Evolutionary conservation across 164 flowering plant genomes (phyloP), one percentile per base, ranked within the genome.

Genomic region (Taxillus chinensis): DNA sequence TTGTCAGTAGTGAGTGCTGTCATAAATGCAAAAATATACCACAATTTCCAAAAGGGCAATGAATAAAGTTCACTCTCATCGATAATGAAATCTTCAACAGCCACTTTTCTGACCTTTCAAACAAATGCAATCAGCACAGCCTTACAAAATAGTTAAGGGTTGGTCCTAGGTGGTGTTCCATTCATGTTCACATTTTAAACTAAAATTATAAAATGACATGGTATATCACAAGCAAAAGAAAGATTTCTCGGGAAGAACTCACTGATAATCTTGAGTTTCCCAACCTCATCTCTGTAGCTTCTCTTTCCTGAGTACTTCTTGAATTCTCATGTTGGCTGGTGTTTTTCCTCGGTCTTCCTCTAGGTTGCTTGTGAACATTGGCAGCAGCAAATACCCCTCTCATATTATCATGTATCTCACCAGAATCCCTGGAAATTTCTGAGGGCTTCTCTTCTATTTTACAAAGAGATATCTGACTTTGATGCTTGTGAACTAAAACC

Each of bases 311-410:
- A 50, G 45, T 39, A 57, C 54, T 11, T 9, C 17, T 37, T 4
- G 56, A 15, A 13, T 60, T 41, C 4, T 7, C 11, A 39, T 14
- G 38, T 62, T 61, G 55, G 13, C 58, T 59, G 40, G 12, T 42
- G 6, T 38, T 16, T 64, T 59, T 69, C 70, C 41, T 63, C 16
- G 61, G 67, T 53, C 76, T 67, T 45, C 71, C 71, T 65, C 75
- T 60, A 4, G 39, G 27, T 63, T 64, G 64, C 67, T 70, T 68
- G 46, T 54, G 61, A 62, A 57, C 54, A 45, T 41, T 62, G 45
- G 4, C 14, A 4, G 71, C 58, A 42, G 65, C 45, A 37, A 38
- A 40, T 41, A 51, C 42, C 42, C 15, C 54, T 14, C 16, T 38
- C 3, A 14, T n/a, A n/a, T 43, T 53, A 41, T 11, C 50, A 10